Evolutionary conservation across 306 rosid genomes (phyloP), one percentile per base, ranked within the genome.

Genomic region (Sicyos baderoa): DNA sequence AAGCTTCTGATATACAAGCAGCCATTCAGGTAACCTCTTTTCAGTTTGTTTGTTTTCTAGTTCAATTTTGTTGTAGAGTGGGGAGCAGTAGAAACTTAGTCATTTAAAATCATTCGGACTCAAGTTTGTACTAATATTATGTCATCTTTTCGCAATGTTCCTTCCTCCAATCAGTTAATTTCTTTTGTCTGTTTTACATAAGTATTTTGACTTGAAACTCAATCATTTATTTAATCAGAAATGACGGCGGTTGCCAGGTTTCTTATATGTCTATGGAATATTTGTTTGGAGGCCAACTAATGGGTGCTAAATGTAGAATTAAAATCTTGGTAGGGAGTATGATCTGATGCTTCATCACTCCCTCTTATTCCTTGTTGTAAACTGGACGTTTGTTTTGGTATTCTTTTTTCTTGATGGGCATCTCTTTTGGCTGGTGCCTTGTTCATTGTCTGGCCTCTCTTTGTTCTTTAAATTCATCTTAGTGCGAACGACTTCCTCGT

Each of bases 1-100:
- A 95, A 85, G 80, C 84, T 32, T 90, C 96, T 61, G 99, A 94
- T 76, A 85, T 94, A 73, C 94, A 90, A 74, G 97, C 99, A 66
- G 97, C 96, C 44, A 96, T 90, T 58, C 99, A 94, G 90, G 99
- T 94, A 78, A 67, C 57, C 22, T 49, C 40, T 21, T 76, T 70
- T 69, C 63, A 40, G 27, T 27, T 12, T 22, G 51, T 16, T 40
- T 71, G 71, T 48, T 67, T 66, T 42, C 2, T 44, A 6, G 35
- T 14, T 44, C 35, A 44, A 45, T 65, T 65, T 65, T 65, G 48
- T 47, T 4, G 15, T 15, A 48, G 56, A 5, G 44, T 25, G 17
- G 21, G 71, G 44, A 13, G 42, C 37, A 44, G 13, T 35, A 17
- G 50, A 45, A 45, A 11, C 35, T 18, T 42, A 40, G 18, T 13